These are phyloP conservation scores for Sugiyamaella japonica DNA, from an alignment of 1,139 yeast genomes.

Conservation along the genomic window DNA sequence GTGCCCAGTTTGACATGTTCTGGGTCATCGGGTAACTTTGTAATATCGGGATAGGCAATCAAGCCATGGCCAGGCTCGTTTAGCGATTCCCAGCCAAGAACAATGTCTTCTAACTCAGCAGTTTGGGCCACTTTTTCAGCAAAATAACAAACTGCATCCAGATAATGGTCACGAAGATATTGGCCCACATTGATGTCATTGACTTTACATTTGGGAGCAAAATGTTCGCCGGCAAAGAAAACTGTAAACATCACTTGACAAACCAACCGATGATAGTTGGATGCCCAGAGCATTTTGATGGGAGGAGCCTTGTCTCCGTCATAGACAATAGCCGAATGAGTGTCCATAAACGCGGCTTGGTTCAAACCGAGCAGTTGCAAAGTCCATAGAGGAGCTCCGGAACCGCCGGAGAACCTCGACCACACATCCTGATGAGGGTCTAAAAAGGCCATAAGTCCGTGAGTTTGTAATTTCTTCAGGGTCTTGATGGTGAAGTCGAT, in stretches of 20 bases:
- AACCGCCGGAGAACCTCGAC: constrained; percentile 84
- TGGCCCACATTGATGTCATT: constrained; percentile 77
- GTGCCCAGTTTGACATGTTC: constrained; percentile 37
- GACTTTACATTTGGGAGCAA: constrained; percentile 67
- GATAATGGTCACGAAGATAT: constrained; percentile 65
- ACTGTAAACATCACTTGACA: constrained; percentile 79
- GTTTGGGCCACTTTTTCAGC: constrained; percentile 57
- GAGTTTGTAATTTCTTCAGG: constrained; percentile 54
- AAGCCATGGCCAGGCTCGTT: constrained; percentile 72
- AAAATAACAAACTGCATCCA: constrained; percentile 55
- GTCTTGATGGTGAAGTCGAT: constrained; percentile 66
- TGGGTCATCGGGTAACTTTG: constrained; percentile 31
- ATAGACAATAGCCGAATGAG: constrained; percentile 64
- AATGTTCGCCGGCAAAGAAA: constrained; percentile 72
- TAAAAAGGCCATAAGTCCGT: constrained; percentile 74
- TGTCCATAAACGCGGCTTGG: constrained; percentile 59
- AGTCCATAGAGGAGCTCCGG: constrained; percentile 95
- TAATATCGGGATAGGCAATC: constrained; percentile 35
- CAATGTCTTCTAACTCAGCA: constrained; percentile 50
- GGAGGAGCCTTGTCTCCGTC: constrained; percentile 48
- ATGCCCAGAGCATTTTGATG: constrained; percentile 80
- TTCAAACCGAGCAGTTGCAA: constrained; percentile 81
- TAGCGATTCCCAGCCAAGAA: constrained; percentile 80
- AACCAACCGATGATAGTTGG: constrained; percentile 76
- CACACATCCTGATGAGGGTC: constrained; percentile 94